Base-by-base conservation (phyloP, 345 rosid species). In the Psidium guajava region DNA sequence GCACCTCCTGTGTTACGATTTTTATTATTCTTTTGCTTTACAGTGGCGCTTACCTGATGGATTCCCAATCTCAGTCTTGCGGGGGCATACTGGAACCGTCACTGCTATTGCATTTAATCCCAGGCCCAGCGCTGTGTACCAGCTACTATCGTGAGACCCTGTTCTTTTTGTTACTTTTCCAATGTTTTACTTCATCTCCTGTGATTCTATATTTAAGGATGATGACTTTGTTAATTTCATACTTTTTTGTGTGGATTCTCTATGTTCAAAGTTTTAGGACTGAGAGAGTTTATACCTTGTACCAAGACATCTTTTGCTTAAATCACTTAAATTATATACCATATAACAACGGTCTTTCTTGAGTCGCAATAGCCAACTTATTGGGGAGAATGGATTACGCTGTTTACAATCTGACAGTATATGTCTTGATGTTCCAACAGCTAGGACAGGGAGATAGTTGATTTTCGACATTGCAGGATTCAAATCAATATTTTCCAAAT, bases 41-140 rank as follows among this genome's bases (percentile, higher is more conserved):
- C 92, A 97, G 99, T 97, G 99, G 99, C 97, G 98, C 86, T 89
- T 97, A 91, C 98, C 99, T 80, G 99, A 97, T 91, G 99, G 99
- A 89, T 82, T 92, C 86, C 98, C 98, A 51, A 94, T 96, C 87
- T 96, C 99, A 82, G 96, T 97, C 87, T 87, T 97, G 87, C 95
- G 95, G 86, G 99, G 99, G 82, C 99, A 97, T 83, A 93, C 97
- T 64, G 99, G 93, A 89, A 97, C 97, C 88, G 99, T 97, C 85
- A 97, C 99, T 87, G 98, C 99, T 51, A 94, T 97, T 94, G 99
- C 98, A 86, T 97, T 97, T 86, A 94, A 92, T 88, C 97, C 97
- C n/a, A 93, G 98, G 87, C 97, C 95, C 89, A 90, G 91, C 22
- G 90, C 93, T 90, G 92, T 92, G 69, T 95, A 93, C 92, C 99